Conservation (phyloP, 257 asterid genomes). For the Thymus mandschuricus region DNA sequence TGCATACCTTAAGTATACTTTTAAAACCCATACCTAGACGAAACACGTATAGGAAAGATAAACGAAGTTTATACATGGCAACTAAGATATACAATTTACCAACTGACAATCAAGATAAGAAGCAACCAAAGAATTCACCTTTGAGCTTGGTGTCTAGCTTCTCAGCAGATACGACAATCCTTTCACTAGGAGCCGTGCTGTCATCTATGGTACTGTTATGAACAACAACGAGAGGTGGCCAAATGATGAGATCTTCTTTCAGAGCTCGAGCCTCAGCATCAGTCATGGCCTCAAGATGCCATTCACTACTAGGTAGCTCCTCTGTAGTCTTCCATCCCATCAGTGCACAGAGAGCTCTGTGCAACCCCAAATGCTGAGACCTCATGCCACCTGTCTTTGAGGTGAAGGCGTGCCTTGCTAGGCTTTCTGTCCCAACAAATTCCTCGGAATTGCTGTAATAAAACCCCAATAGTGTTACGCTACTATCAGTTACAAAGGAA, state of each 20-base stretch:
- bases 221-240: slow-evolving; percentile 74
- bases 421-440: slow-evolving; percentile 55
- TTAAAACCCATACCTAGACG: slow-evolving; percentile 58
- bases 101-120: background rate
- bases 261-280: slow-evolving; percentile 42
- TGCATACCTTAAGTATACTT: slow-evolving; percentile 57
- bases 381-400: slow-evolving; percentile 50
- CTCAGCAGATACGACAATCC: slow-evolving; percentile 57
- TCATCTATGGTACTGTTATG: slow-evolving; percentile 54
- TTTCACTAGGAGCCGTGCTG: slow-evolving; percentile 43
- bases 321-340: slow-evolving; percentile 62
- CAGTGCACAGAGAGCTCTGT: slow-evolving; percentile 67
- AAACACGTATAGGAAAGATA: background rate
- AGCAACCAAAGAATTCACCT: slow-evolving; percentile 37
- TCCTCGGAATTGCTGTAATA: slow-evolving; percentile 60
- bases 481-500: slow-evolving; percentile 16
- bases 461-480: slow-evolving; percentile 12
- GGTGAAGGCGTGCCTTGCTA: slow-evolving; percentile 64
- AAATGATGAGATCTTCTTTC: slow-evolving; percentile 68
- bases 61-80: background rate
- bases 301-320: slow-evolving; percentile 41
- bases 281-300: slow-evolving; percentile 56
- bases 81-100: background rate
- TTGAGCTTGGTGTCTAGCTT: slow-evolving; percentile 53
- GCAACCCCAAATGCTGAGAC: slow-evolving; percentile 77